Conservation (phyloP, 257 asterid genomes). For the Lantana camara region DNA sequence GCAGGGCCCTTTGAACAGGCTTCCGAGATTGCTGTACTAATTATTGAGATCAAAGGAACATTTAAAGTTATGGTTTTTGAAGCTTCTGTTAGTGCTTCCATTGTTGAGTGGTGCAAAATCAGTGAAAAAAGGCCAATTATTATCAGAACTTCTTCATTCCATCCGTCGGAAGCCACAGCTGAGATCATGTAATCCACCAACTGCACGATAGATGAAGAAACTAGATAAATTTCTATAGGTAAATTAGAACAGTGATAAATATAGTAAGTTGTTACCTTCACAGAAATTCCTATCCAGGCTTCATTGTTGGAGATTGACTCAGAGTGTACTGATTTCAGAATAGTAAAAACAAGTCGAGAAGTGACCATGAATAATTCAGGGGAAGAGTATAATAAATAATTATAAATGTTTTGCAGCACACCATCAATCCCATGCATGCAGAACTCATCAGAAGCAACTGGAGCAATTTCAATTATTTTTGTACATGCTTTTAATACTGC, state of each 20-base stretch:
- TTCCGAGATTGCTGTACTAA: conserved; percentile 51
- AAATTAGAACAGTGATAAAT: neutral
- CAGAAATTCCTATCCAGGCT: conserved; percentile 67
- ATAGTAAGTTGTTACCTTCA: conserved; percentile 46
- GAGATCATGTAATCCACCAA: conserved; percentile 53
- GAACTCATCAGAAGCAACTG: conserved; percentile 77
- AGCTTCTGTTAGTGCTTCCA: conserved; percentile 66
- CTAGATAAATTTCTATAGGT: conserved; percentile 22
- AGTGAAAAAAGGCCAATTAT: conserved; percentile 57
- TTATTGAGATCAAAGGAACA: conserved; percentile 51
- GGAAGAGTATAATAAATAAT: conserved; percentile 39
- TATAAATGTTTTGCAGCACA: conserved; percentile 51
- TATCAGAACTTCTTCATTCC: conserved; percentile 62
- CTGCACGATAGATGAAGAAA: conserved; percentile 40
- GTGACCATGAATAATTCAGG: conserved; percentile 50
- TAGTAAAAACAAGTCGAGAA: conserved; percentile 49
- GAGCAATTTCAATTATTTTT: conserved; percentile 56
- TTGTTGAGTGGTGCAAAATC: conserved; percentile 78
- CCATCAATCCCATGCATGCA: conserved; percentile 67
- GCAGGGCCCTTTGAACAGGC: conserved; percentile 80
- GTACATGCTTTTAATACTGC: conserved; percentile 54
- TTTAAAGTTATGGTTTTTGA: conserved; percentile 67
- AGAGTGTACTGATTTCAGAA: conserved; percentile 59
- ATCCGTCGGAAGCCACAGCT: conserved; percentile 52
- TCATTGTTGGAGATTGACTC: conserved; percentile 57